A percentile compares a stretch with the other conserved stretches of the same genome.
These are phyloP conservation scores for Toxoplasma gondii DNA, from an alignment of 169 alveolate genomes.

Conservation along the genomic window DNA sequence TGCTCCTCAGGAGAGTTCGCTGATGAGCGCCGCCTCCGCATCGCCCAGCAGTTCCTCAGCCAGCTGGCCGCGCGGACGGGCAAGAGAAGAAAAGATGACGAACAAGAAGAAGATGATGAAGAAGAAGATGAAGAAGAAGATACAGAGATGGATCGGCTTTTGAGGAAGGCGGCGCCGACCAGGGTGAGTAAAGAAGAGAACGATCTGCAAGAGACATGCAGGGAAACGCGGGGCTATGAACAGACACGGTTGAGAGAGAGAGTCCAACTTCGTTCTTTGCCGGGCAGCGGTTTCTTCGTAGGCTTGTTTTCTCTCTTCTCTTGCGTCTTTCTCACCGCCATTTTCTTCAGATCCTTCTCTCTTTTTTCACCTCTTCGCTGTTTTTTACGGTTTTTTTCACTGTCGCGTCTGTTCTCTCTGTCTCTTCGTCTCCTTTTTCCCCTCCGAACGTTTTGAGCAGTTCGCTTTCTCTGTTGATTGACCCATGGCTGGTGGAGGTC, in stretches of 20 bases:
- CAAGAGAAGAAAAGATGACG: neutral
- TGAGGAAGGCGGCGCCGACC: neutral
- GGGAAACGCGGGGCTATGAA: too few relatives aligned
- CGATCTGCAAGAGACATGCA: too few relatives aligned
- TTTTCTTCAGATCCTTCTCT: neutral
- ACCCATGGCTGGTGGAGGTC: neutral
- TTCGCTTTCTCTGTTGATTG: neutral
- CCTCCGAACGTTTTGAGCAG: neutral
- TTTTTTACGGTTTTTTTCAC: neutral
- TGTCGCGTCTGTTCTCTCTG: neutral
- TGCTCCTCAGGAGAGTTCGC: neutral
- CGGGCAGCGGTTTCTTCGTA: neutral
- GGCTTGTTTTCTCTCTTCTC: neutral
- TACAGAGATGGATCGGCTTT: neutral
- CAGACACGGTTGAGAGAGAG: too few relatives aligned
- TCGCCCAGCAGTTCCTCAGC: constrained; percentile 37
- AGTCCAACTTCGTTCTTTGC: too few relatives aligned
- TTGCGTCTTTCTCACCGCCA: neutral
- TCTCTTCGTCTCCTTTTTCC: neutral
- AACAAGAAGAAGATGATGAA: constrained; percentile 5
- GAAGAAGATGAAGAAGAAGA: neutral
- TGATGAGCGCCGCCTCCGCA: constrained; percentile 58
- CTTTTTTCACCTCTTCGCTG: neutral
- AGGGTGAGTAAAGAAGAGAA: neutral
- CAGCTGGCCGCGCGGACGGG: constrained; percentile 33